Conservation (phyloP, 1,139 yeast genomes). For the Pneumocystis wakefieldiae region DNA sequence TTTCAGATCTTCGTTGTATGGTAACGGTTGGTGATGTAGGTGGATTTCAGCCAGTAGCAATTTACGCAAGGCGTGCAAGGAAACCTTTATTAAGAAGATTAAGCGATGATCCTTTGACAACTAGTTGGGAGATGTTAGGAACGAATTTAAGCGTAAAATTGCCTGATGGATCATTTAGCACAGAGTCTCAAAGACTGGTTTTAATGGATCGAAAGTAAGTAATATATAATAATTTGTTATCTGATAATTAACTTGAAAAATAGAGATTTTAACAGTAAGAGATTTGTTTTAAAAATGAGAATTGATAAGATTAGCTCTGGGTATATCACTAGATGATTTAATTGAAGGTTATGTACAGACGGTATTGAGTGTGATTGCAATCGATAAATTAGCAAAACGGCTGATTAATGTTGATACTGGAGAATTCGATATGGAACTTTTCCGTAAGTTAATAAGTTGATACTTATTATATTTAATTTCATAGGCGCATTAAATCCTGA, state of each 20-base stretch:
- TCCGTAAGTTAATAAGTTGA: background rate
- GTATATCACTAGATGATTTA: background rate
- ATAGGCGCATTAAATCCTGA: background rate
- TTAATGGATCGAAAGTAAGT: background rate
- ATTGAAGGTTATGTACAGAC: conserved; percentile 3
- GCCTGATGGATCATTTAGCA: background rate
- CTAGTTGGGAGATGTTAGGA: conserved; percentile 1
- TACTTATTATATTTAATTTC: background rate
- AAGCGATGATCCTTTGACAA: background rate
- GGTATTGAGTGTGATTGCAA: conserved; percentile 1
- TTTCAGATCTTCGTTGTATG: background rate
- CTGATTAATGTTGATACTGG: background rate
- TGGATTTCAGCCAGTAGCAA: background rate
- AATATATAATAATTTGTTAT: background rate
- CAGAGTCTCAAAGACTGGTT: background rate
- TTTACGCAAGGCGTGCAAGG: conserved; percentile 1
- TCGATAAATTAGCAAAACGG: conserved; percentile 1
- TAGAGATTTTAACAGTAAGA: background rate
- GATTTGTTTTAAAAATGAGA: background rate
- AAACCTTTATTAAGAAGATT: background rate
- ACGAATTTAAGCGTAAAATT: background rate
- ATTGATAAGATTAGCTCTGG: background rate
- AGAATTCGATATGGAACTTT: background rate
- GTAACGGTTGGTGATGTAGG: background rate
- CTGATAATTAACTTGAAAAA: background rate